phyloP scores from a whole-genome alignment of 805 yeast genomes.

The Komagataella kurtzmanii region DNA sequence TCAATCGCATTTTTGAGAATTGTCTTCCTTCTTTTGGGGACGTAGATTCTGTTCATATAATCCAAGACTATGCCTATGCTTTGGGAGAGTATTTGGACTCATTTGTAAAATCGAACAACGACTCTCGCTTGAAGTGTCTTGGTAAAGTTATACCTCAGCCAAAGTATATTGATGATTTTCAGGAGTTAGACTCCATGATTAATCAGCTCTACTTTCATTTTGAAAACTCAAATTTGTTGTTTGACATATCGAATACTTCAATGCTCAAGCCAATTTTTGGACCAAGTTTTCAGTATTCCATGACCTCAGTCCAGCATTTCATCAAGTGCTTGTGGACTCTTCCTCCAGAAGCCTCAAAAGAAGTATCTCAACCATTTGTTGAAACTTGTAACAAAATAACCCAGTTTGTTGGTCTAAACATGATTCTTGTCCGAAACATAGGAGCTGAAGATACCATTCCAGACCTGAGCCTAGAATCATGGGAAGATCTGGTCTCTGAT shows the following conservation, averaged over 20 bases:
- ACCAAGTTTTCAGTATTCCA: background rate
- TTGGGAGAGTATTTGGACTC: conserved; percentile 7
- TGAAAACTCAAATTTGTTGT: conserved; percentile 7
- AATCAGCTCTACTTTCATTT: conserved; percentile 15
- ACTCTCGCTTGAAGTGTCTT: conserved; percentile 6
- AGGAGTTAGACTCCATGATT: conserved; percentile 21
- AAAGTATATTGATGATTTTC: conserved; percentile 8
- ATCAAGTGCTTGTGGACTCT: background rate
- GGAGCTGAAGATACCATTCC: background rate
- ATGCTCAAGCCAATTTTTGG: background rate
- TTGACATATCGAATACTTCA: conserved; percentile 4
- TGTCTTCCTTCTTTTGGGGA: background rate
- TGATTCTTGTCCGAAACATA: background rate
- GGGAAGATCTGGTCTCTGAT: background rate
- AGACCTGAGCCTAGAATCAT: background rate
- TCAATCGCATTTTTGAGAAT: background rate
- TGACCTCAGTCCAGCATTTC: background rate
- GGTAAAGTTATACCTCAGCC: background rate
- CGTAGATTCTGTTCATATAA: conserved; percentile 6
- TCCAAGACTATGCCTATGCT: conserved; percentile 14
- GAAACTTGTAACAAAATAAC: conserved; percentile 1
- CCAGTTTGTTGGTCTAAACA: conserved; percentile 1
- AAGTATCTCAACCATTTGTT: background rate
- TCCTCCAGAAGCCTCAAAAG: conserved; percentile 6
- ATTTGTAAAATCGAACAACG: conserved; percentile 3